Conservation (phyloP, 2,329 filamentous ascomycete genomes). For the Aspergillus aculeatus region DNA sequence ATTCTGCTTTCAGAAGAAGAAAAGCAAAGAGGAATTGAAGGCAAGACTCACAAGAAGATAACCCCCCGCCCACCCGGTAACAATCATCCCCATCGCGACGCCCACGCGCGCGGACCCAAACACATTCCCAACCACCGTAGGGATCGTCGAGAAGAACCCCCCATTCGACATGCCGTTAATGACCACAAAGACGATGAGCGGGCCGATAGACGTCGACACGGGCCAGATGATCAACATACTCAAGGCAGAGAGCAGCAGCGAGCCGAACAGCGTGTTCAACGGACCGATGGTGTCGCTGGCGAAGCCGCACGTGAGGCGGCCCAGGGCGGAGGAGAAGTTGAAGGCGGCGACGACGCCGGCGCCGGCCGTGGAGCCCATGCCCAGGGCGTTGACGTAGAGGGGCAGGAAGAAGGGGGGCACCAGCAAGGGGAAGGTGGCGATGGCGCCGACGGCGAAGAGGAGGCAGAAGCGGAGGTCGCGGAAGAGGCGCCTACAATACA, state of each 20-base stretch:
- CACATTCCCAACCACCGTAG: constrained; percentile 60
- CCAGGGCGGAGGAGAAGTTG: constrained; percentile 60
- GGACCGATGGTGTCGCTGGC: constrained; percentile 56
- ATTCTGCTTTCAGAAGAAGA: not conserved
- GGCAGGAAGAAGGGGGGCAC: constrained; percentile 64
- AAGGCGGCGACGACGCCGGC: constrained; percentile 61
- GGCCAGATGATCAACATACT: constrained; percentile 65
- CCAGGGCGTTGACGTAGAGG: constrained; percentile 56
- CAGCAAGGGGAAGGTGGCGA: constrained; percentile 61
- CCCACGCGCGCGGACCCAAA: constrained; percentile 57
- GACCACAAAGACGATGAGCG: constrained; percentile 57
- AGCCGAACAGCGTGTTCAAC: constrained; percentile 55
- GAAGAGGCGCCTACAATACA: constrained; percentile 48
- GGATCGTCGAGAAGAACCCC: constrained; percentile 64
- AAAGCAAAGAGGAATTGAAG: constrained; percentile 15
- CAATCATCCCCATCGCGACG: constrained; percentile 62
- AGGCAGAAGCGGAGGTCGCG: constrained; percentile 52
- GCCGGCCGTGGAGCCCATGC: constrained; percentile 53
- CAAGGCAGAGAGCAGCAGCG: constrained; percentile 53
- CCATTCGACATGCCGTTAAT: constrained; percentile 62
- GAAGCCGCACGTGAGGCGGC: constrained; percentile 56
- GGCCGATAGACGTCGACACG: constrained; percentile 54
- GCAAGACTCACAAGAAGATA: constrained; percentile 54
- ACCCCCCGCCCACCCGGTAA: constrained; percentile 60
- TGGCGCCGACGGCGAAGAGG: constrained; percentile 55